Base-by-base conservation (phyloP, 306 rosid genomes). In the Lathyrus aphaca region DNA sequence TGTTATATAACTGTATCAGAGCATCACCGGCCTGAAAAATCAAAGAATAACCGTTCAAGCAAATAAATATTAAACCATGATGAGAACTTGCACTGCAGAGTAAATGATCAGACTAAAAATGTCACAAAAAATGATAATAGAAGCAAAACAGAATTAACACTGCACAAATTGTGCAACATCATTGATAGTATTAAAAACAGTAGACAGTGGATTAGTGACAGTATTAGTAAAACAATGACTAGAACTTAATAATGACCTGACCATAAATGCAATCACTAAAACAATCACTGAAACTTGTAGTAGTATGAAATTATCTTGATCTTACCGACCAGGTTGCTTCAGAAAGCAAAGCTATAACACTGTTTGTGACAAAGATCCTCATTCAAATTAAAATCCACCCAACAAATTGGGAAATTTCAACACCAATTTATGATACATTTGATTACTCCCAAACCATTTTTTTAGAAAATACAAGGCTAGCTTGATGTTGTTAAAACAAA, bases 21-120 rank as follows among this genome's bases (percentile, higher is more conserved):
- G 97, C 99, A 82, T 95, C 99, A 1, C 99, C 99, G 58, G 99
- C 96, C 99, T 95, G 91, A 80, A 72, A 83, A 68, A 70, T 64
- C 14, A 35, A 0, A 51, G 63, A 55, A 39, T 16, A 49, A 76
- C 18, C 23, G 8, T 48, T 73, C 57, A 80, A 58, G 51, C 45
- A 43, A 55, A 38, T 39, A 19, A 48, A 46, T 21, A 15, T 48
- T 29, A 15, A 17, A 39, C 6, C 25, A n/a, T 14, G 16, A 42
- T 25, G 51, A 51, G n/a, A 77, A 49, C 3, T 14, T 50, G 42
- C 49, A 68, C 57, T 14, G 18, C 21, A 3, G n/a, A 42, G 54
- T 5, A 59, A 68, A 11, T 69, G 11, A 16, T 39, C 51, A 42
- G 3, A 72, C 5, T 32, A 44, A 4, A 45, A 37, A 23, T 1